These are phyloP conservation scores for Diplodia intermedia DNA, from an alignment of 2,329 filamentous ascomycete genomes.

Conservation along the genomic window DNA sequence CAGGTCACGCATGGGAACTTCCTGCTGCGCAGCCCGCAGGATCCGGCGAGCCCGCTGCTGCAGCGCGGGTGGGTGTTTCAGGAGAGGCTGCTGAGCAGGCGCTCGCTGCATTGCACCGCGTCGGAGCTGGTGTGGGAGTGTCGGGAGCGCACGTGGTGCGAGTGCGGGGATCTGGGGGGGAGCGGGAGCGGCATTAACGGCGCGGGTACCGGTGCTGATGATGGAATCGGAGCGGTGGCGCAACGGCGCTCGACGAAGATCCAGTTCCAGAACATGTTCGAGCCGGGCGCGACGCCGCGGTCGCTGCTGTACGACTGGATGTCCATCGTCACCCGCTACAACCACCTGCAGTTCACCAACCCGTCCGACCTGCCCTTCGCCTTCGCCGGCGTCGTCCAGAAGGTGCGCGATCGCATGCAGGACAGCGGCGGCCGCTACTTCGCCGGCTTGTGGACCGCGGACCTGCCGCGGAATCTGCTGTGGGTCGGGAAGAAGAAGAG, in stretches of 20 bases:
- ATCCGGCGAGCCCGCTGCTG: conserved; percentile 4
- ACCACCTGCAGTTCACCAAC: not conserved
- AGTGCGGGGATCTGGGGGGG: conserved; percentile 1
- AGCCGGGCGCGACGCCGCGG: not conserved
- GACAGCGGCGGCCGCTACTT: not conserved
- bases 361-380: not conserved
- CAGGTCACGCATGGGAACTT: not conserved
- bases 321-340: not conserved
- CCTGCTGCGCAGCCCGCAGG: not conserved
- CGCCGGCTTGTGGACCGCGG: not conserved
- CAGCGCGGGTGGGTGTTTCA: conserved; percentile 25
- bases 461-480: not conserved
- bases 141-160: not conserved
- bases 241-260: not conserved
- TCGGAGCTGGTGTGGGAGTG: conserved; percentile 29
- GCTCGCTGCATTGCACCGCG: conserved; percentile 11
- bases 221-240: not conserved
- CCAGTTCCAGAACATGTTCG: not conserved
- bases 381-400: not conserved
- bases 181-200: no score
- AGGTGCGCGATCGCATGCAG: not conserved
- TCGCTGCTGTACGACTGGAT: not conserved
- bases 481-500: not conserved
- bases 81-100: conserved; percentile 13
- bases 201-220: no score